Conservation (phyloP, 106 monocot species). For the Dendrobium catenatum region DNA sequence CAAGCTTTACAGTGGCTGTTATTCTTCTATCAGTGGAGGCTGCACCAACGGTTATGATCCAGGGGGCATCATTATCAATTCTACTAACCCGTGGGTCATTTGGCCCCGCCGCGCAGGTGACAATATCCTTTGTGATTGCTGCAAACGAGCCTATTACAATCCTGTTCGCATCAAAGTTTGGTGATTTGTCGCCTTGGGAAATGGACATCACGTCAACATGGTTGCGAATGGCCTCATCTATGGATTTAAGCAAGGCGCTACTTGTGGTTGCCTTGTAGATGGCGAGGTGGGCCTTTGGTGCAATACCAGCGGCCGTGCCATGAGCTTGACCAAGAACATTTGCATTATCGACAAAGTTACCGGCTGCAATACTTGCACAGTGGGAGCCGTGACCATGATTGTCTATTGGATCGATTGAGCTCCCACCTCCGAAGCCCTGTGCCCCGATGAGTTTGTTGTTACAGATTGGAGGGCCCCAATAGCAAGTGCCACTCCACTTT, state of each 20-base stretch:
- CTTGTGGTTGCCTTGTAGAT: slow-evolving; percentile 15
- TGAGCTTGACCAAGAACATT: not conserved
- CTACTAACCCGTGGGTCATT: slow-evolving; percentile 25
- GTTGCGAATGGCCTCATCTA: slow-evolving; percentile 46
- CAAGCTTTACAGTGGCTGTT: slow-evolving; percentile 18
- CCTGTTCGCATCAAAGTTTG: slow-evolving; percentile 6
- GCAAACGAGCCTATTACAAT: slow-evolving; percentile 32
- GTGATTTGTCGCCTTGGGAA: not conserved
- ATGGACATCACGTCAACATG: slow-evolving; percentile 29
- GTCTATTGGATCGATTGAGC: not conserved
- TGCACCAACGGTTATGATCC: slow-evolving; percentile 53
- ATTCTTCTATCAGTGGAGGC: slow-evolving; percentile 41
- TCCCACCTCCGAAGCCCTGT: not conserved
- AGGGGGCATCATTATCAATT: slow-evolving; percentile 49
- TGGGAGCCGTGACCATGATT: slow-evolving; percentile 1
- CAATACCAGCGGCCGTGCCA: slow-evolving; percentile 8
- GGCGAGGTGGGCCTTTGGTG: slow-evolving; percentile 11
- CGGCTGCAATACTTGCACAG: slow-evolving; percentile 6
- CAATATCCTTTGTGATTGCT: slow-evolving; percentile 25
- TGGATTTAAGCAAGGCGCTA: slow-evolving; percentile 12
- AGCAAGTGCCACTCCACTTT: slow-evolving; percentile 49
- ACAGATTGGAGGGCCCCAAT: slow-evolving; percentile 22
- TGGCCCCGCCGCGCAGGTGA: slow-evolving; percentile 35
- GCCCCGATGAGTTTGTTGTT: slow-evolving; percentile 60
- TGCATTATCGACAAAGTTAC: slow-evolving; percentile 2